phyloP scores from a whole-genome alignment of 257 asterid species.

The Solanum neorickii region DNA sequence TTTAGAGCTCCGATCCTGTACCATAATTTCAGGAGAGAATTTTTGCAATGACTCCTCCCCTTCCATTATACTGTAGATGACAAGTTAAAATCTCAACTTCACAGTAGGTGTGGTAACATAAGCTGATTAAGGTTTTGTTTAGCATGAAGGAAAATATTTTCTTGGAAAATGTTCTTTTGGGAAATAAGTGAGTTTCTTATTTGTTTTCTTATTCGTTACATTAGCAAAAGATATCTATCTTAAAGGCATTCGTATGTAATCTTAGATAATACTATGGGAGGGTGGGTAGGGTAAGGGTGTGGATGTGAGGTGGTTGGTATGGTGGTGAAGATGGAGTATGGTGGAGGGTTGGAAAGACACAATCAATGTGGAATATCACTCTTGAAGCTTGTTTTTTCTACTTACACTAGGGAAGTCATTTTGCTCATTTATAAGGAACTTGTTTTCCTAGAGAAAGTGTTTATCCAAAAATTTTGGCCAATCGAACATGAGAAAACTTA shows the following conservation, averaged over 20 bases:
- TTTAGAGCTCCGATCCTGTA: conserved; percentile 29
- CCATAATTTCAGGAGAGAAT: conserved; percentile 76
- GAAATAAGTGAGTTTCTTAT: background rate
- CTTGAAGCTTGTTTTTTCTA: background rate
- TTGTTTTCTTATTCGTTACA: background rate
- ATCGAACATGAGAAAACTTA: background rate
- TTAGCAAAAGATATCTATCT: background rate
- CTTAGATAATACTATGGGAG: background rate
- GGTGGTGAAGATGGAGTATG: background rate
- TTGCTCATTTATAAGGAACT: background rate
- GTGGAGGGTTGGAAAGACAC: background rate
- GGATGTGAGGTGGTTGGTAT: background rate
- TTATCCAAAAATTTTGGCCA: background rate
- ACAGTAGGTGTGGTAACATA: background rate
- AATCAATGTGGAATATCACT: background rate
- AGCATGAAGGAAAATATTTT: background rate
- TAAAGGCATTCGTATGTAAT: background rate
- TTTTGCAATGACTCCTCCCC: conserved; percentile 64
- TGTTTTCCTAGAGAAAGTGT: background rate
- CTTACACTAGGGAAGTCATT: background rate
- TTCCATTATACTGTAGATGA: conserved; percentile 74
- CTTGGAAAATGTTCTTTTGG: background rate
- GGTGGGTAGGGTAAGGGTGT: background rate
- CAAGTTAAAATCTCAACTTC: background rate
- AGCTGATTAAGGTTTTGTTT: background rate